Evolutionary conservation across 371 early-diverging fungal genomes (phyloP).

Genomic region (Chytridiales sp.): DNA sequence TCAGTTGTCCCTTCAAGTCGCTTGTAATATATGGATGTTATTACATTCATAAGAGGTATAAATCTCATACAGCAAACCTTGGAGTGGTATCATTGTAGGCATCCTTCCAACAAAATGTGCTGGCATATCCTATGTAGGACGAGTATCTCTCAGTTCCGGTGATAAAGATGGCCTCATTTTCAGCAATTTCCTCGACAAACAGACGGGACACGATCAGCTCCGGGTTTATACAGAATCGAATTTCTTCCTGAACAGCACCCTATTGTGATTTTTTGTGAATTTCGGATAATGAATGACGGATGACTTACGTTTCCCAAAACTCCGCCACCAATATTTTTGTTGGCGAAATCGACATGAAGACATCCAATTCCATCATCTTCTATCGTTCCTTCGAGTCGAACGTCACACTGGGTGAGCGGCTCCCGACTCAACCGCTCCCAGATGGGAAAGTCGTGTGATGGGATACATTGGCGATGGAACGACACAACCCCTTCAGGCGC

Average conservation of each 20-base stretch:
- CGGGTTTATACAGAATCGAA: conserved; percentile 56
- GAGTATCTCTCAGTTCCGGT: conserved; percentile 55
- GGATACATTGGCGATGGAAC: conserved; percentile 44
- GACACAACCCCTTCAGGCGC: conserved; percentile 48
- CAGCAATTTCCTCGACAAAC: conserved; percentile 46
- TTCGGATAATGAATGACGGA: not conserved
- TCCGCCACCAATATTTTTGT: conserved; percentile 56
- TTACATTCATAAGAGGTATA: not conserved
- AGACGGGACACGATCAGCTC: conserved; percentile 55
- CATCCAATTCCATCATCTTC: conserved; percentile 42
- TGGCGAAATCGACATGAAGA: conserved; percentile 57
- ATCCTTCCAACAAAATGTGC: conserved; percentile 49
- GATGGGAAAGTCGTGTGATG: conserved; percentile 28
- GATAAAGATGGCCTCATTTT: conserved; percentile 53
- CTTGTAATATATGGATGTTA: conserved; percentile 13
- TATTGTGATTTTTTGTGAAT: no score
- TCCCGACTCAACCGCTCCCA: conserved; percentile 24
- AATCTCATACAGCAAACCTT: conserved; percentile 8
- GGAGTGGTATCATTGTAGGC: conserved; percentile 35
- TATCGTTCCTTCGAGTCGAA: conserved; percentile 32
- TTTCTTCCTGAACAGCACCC: conserved; percentile 64
- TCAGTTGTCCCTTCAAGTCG: conserved; percentile 27
- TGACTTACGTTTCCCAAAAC: conserved; percentile 24
- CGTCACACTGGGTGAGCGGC: conserved; percentile 15
- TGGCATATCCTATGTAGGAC: conserved; percentile 50